phyloP scores from a whole-genome alignment of 768 basidiomycete species.

The Trametes villosa region DNA sequence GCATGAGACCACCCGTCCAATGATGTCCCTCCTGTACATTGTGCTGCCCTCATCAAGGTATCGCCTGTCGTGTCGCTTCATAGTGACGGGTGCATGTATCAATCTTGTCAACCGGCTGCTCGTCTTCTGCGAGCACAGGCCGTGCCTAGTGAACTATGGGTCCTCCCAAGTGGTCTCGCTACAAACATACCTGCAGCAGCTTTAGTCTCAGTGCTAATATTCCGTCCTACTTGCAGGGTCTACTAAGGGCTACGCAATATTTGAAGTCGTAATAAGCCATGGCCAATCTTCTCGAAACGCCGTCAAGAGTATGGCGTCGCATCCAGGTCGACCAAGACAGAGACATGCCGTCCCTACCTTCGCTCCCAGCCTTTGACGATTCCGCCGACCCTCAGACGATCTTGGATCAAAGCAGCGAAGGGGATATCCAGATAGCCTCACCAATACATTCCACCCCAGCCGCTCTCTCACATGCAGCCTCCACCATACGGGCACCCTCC shows the following conservation, averaged over 20 bases:
- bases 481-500: slow-evolving; percentile 54
- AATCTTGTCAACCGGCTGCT: no score
- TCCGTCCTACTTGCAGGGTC: neutral
- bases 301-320: slow-evolving; percentile 82
- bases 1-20: no score
- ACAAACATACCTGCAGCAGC: no score
- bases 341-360: slow-evolving; percentile 84
- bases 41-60: no score
- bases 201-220: no score
- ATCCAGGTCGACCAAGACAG: slow-evolving; percentile 75
- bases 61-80: no score
- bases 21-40: no score
- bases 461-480: slow-evolving; percentile 53
- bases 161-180: no score
- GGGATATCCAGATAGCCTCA: slow-evolving; percentile 49
- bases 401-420: slow-evolving; percentile 44
- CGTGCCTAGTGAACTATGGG: no score
- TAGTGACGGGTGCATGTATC: no score
- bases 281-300: slow-evolving; percentile 60
- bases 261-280: slow-evolving; percentile 9
- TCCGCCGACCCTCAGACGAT: slow-evolving; percentile 49
- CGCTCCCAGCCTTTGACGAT: slow-evolving; percentile 72
- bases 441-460: slow-evolving; percentile 67
- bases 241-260: no score
- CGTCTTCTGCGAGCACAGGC: no score